Base-by-base conservation (phyloP, 23 red algal genomes). In the Gracilariopsis chorda region DNA sequence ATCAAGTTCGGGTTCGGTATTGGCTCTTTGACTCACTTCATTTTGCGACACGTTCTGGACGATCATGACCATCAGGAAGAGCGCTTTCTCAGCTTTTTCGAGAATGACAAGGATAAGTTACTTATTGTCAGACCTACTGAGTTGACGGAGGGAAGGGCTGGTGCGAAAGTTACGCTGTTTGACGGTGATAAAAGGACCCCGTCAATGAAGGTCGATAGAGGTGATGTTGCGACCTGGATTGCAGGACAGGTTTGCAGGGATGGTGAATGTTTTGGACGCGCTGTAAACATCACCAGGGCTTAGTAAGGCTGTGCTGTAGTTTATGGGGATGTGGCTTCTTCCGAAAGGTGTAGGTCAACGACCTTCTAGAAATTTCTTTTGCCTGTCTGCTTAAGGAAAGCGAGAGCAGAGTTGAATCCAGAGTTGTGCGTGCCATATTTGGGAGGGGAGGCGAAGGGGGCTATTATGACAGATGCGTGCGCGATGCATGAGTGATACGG, bases 41-140 rank as follows among this genome's bases (percentile, higher is more conserved):
- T 51, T 12, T 33, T 86, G 25, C 27, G 82, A 36, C 61, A 86
- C 48, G 60, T 86, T 13, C 37, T 86, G 82, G 45, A 24, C 21
- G 82, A 86, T 53, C 82, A 86, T 86, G 36, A 4, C n/a, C n/a
- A 13, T 4, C 82, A 86, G 62, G 82, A 86, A 25, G 12, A 47
- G 27, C 19, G 21, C 7, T 69, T 86, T 28, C 27, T 71, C 2
- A 23, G 20, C 19, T 29, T 27, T 1, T 30, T 86, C 2, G 2
- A 71, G 41, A 30, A 30, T 5, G 30, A 57, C 5, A 16, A 48
- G 82, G 29, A 40, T 2, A 4, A 41, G 0, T 29, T 86, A 42
- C 35, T 65, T 58, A 86, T 86, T 37, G 82, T 86, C 14, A 37
- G 82, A 71, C 82, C 82, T 1, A 86, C 82, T 5, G 44, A 12